Conservation (phyloP, 495 filamentous ascomycete species). For the Annulohypoxylon moriforme region DNA sequence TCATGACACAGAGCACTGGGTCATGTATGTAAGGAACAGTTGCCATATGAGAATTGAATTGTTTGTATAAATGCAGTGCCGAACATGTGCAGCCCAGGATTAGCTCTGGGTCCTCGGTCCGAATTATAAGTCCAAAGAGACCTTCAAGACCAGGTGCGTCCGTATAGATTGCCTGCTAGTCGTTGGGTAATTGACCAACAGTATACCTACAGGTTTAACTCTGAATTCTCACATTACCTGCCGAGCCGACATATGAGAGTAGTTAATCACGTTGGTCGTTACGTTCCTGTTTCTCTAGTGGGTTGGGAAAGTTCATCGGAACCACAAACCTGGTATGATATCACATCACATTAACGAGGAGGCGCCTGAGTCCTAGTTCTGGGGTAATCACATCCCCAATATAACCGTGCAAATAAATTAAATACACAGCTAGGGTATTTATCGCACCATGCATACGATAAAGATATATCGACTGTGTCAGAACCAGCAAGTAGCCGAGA, state of each 20-base stretch:
- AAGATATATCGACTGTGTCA: conserved; percentile 6
- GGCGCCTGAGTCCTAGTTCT: conserved; percentile 1
- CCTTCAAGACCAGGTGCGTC: conserved; percentile 13
- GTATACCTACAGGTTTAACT: conserved; percentile 14
- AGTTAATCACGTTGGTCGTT: conserved; percentile 11
- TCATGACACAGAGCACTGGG: conserved; percentile 30
- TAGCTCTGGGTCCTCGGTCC: conserved; percentile 41
- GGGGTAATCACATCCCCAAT: conserved; percentile 26
- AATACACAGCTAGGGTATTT: not conserved
- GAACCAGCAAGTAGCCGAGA: not conserved
- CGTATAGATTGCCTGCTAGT: conserved; percentile 33
- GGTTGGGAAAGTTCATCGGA: conserved; percentile 5
- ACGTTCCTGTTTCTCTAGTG: not conserved
- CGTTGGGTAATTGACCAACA: conserved; percentile 10
- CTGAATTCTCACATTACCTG: conserved; percentile 7
- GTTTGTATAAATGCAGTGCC: conserved; percentile 34
- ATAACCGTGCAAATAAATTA: conserved; percentile 22
- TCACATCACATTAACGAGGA: conserved; percentile 17
- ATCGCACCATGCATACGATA: not conserved
- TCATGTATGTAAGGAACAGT: conserved; percentile 42
- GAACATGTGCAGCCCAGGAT: conserved; percentile 28
- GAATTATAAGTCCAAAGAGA: conserved; percentile 37
- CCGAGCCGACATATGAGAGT: conserved; percentile 13
- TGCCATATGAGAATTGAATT: conserved; percentile 20
- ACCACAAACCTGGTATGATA: conserved; percentile 12